A percentile compares a stretch with the other conserved stretches of the same genome.
Conservation (phyloP, 306 rosid genomes). For the Prunus campanulata region DNA sequence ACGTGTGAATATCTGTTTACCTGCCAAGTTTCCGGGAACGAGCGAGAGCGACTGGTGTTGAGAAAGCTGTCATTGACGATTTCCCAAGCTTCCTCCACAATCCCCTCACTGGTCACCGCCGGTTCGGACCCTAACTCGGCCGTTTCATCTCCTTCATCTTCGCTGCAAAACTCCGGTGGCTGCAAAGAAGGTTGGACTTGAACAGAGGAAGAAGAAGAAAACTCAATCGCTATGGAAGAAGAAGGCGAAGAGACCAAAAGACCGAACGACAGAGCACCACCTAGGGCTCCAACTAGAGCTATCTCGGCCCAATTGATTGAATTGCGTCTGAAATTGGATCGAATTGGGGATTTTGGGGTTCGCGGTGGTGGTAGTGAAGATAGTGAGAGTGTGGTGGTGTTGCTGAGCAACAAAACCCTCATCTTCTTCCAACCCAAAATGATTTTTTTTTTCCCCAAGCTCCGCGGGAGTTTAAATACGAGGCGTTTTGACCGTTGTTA, state of each 20-base stretch:
- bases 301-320: slow-evolving; percentile 25
- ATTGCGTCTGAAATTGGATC: slow-evolving; percentile 7
- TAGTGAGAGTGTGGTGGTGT: slow-evolving; percentile 29
- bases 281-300: slow-evolving; percentile 35
- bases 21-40: slow-evolving; percentile 81
- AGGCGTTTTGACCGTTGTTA: neutral
- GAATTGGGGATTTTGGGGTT: slow-evolving; percentile 21
- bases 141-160: slow-evolving; percentile 29
- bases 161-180: slow-evolving; percentile 44
- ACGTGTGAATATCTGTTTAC: slow-evolving; percentile 18
- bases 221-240: slow-evolving; percentile 35
- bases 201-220: slow-evolving; percentile 11
- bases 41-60: slow-evolving; percentile 53
- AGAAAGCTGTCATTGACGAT: slow-evolving; percentile 82
- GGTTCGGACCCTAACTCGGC: slow-evolving; percentile 31
- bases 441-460: neutral
- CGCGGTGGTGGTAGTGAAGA: slow-evolving; percentile 1
- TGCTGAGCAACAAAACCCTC: slow-evolving; percentile 36
- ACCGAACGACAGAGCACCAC: slow-evolving; percentile 49
- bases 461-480: neutral
- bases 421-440: slow-evolving; percentile 28
- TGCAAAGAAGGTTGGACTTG: slow-evolving; percentile 16
- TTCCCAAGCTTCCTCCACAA: slow-evolving; percentile 94
- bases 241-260: slow-evolving; percentile 37
- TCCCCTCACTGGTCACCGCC: slow-evolving; percentile 56